Evolutionary conservation across 768 basidiomycete genomes (phyloP).

Genomic region (Bullera alba): DNA sequence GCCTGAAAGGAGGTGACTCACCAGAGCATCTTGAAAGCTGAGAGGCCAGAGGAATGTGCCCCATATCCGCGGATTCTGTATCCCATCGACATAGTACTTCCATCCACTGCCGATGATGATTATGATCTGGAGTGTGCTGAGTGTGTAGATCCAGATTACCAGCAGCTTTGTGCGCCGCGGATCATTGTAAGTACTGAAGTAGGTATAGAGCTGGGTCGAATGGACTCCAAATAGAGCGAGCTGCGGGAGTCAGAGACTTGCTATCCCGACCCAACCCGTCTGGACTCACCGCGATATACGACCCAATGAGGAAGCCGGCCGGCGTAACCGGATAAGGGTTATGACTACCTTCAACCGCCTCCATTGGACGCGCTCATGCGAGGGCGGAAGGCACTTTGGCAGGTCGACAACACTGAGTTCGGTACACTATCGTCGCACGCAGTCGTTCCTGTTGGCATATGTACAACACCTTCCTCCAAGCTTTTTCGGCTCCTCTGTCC

Average conservation of each 20-base stretch:
- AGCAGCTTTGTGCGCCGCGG: constrained; percentile 5
- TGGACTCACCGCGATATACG: constrained; percentile 17
- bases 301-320: constrained; percentile 23
- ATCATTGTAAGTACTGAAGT: constrained; percentile 14
- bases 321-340: constrained; percentile 32
- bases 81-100: constrained; percentile 33
- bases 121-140: constrained; percentile 30
- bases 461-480: too few relatives aligned
- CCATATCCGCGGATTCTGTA: constrained; percentile 23
- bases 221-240: constrained; percentile 31
- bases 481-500: too few relatives aligned
- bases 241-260: neutral
- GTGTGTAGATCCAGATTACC: constrained; percentile 27
- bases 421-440: too few relatives aligned
- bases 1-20: constrained; percentile 8
- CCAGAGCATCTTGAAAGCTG: constrained; percentile 37
- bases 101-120: constrained; percentile 27
- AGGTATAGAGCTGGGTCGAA: constrained; percentile 26
- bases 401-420: too few relatives aligned
- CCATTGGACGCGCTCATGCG: too few relatives aligned
- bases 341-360: constrained; percentile 3
- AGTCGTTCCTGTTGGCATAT: too few relatives aligned
- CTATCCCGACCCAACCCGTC: neutral
- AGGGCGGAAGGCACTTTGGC: too few relatives aligned
- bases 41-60: constrained; percentile 38